Conservation (phyloP, 371 early-diverging fungal species). For the Mortierella sp. region DNA sequence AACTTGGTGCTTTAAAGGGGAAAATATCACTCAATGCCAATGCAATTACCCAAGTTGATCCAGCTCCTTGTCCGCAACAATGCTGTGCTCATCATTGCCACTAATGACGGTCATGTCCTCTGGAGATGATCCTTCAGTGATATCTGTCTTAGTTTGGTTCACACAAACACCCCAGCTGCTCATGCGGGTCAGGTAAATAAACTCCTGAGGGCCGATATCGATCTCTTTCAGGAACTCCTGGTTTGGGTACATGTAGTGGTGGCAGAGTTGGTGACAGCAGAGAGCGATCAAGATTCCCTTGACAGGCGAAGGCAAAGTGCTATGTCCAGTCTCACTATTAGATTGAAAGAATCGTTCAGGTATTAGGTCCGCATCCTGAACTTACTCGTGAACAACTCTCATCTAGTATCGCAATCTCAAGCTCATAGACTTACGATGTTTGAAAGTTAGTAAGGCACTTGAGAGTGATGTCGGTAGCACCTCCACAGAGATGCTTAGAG, state of each 20-base stretch:
- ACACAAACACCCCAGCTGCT: conserved; percentile 83
- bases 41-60: conserved; percentile 64
- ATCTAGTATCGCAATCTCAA: background rate
- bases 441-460: conserved; percentile 79
- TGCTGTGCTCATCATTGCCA: conserved; percentile 63
- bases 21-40: background rate
- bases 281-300: conserved; percentile 88
- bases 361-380: background rate
- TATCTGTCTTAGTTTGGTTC: conserved; percentile 53
- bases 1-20: background rate
- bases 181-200: conserved; percentile 74
- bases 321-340: conserved; percentile 41
- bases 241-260: conserved; percentile 83
- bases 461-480: conserved; percentile 91
- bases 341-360: background rate
- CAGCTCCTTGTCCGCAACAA: conserved; percentile 63
- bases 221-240: conserved; percentile 70
- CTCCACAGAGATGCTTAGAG: conserved; percentile 95
- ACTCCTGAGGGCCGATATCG: conserved; percentile 66
- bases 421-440: conserved; percentile 18
- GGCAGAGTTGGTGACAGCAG: conserved; percentile 93
- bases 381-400: background rate
- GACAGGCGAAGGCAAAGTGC: conserved; percentile 61
- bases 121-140: conserved; percentile 19
- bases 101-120: conserved; percentile 21